Evolutionary conservation across 169 alveolate species (phyloP).

Genomic region (Cryptosporidium xiaoi): DNA sequence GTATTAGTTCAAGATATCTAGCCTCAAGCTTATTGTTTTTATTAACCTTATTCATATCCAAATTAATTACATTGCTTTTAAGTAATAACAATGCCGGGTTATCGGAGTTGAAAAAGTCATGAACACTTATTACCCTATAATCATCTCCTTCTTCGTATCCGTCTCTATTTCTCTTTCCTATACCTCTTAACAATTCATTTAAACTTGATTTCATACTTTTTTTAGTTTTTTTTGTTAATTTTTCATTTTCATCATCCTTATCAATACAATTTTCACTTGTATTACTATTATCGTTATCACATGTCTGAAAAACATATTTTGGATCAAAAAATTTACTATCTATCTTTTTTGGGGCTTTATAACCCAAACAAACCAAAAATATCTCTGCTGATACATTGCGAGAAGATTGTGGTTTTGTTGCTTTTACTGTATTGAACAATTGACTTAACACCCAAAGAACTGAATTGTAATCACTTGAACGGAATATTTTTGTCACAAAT

Average conservation of each 20-base stretch:
- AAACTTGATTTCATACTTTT: slow-evolving; percentile 78
- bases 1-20: slow-evolving; percentile 67
- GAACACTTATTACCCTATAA: slow-evolving; percentile 78
- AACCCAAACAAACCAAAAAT: slow-evolving; percentile 95
- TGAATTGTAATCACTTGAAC: slow-evolving; percentile 96
- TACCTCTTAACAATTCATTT: slow-evolving; percentile 81
- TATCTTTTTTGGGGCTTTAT: slow-evolving; percentile 91
- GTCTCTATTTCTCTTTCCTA: slow-evolving; percentile 84
- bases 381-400: slow-evolving; percentile 98
- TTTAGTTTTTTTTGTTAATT: slow-evolving; percentile 59
- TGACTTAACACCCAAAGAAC: slow-evolving; percentile 95
- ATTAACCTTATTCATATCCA: slow-evolving; percentile 72
- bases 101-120: slow-evolving; percentile 81
- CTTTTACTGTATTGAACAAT: slow-evolving; percentile 95
- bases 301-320: slow-evolving; percentile 86
- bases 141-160: slow-evolving; percentile 89
- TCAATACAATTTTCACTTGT: slow-evolving; percentile 42
- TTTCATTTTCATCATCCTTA: slow-evolving; percentile 73
- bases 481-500: slow-evolving; percentile 91
- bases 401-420: slow-evolving; percentile 98
- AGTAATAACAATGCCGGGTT: slow-evolving; percentile 83
- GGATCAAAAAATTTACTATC: slow-evolving; percentile 97
- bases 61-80: slow-evolving; percentile 78
- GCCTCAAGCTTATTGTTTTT: slow-evolving; percentile 68
- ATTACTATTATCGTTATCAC: background rate